Percentiles rank a stretch among this genome's conserved stretches.
phyloP scores from a whole-genome alignment of 2,329 filamentous ascomycete species.

The Cladobotryum mycophilum region DNA sequence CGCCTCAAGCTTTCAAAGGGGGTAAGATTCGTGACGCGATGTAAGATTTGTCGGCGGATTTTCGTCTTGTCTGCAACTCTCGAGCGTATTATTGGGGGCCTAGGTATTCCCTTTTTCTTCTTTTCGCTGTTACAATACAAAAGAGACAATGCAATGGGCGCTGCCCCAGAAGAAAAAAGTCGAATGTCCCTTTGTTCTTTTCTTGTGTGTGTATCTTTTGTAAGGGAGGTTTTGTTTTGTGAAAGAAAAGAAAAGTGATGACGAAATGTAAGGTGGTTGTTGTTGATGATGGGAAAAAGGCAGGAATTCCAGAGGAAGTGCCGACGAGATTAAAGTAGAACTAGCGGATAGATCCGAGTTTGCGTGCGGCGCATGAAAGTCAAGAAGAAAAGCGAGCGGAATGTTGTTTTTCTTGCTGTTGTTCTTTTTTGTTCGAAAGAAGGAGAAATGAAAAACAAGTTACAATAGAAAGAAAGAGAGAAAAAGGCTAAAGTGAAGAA shows the following conservation, averaged over 20 bases:
- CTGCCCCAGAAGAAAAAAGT: not conserved
- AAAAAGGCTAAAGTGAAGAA: not conserved
- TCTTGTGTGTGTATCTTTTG: not conserved
- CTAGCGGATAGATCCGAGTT: not conserved
- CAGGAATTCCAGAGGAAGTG: not conserved
- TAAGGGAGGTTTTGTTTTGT: not conserved
- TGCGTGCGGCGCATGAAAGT: not conserved
- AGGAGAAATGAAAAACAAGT: not conserved
- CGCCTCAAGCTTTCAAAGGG: not conserved
- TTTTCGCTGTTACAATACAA: not conserved
- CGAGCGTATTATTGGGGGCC: not conserved
- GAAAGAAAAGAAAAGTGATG: not conserved
- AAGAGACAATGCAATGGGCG: not conserved
- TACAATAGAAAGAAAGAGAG: not conserved
- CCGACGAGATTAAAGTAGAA: not conserved
- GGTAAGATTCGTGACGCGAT: not conserved
- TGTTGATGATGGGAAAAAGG: not conserved
- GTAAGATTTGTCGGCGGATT: not conserved
- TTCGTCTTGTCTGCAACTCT: not conserved
- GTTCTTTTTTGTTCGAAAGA: not conserved
- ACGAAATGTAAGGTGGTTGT: not conserved
- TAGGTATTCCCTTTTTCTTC: too few relatives aligned
- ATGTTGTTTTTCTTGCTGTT: too few relatives aligned
- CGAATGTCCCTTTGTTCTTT: too few relatives aligned
- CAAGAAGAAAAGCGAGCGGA: conserved; percentile 2